Conservation (phyloP, 345 rosid genomes). For the Euphorbia lathyris region DNA sequence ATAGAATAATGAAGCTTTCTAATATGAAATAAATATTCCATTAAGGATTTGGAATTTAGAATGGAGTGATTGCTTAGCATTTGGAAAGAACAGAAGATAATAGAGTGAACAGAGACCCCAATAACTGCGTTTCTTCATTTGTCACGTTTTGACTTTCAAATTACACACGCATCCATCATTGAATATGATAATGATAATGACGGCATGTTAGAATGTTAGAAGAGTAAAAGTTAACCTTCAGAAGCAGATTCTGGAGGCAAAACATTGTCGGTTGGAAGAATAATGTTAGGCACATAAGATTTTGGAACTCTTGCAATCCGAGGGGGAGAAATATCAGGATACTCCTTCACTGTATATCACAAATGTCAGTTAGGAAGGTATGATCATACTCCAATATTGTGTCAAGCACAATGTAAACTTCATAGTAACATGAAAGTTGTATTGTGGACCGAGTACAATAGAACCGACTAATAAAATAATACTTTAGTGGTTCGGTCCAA, state of each 20-base stretch:
- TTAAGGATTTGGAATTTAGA: too few species aligned
- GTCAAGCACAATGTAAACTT: background rate
- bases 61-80: background rate
- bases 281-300: conserved; percentile 17
- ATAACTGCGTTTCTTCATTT: background rate
- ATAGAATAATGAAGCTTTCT: too few species aligned
- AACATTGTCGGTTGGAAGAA: conserved; percentile 20
- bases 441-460: too few species aligned
- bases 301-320: conserved; percentile 39
- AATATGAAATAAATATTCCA: too few species aligned
- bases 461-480: too few species aligned
- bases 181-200: too few species aligned
- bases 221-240: conserved; percentile 24
- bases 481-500: too few species aligned
- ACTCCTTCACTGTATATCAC: conserved; percentile 36
- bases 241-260: conserved; percentile 18
- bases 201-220: background rate
- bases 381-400: background rate
- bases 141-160: conserved; percentile 1
- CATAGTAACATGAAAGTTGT: background rate
- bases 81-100: background rate
- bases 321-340: conserved; percentile 30
- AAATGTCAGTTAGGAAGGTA: background rate
- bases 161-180: too few species aligned
- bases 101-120: conserved; percentile 1